Base-by-base conservation (phyloP, 1,284 basidiomycete genomes). In the Cutaneotrichosporon sp. region DNA sequence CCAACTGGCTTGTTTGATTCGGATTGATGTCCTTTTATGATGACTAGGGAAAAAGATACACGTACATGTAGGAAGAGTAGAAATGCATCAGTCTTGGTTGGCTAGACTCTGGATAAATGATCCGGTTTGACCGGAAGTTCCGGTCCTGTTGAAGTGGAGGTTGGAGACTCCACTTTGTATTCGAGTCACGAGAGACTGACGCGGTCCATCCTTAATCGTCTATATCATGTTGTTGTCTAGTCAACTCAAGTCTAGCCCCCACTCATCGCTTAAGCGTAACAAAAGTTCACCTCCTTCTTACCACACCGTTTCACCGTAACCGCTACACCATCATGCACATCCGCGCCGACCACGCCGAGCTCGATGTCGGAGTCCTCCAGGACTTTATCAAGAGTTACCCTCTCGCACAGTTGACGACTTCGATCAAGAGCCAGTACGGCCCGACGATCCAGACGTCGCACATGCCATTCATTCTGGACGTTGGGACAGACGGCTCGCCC, bases 401-500 rank as follows among this genome's bases (percentile, higher is more conserved):
- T 2, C 75, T 83, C 0, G 83, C 82, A 0, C 70, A 81, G 22
- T 70, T 83, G 64, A 81, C 81, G 11, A 82, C 81, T 3, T 72
- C 80, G 3, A 78, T 82, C 68, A 67, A 73, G 2, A 73, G 74
- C 21, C 60, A 76, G 4, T 47, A 46, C 2, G 51, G 67, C 26
- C 65, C 80, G 0, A 74, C 77, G n/a, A 62, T 84, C 30, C 82
- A 83, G 63, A 76, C 78, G 26, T 76, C 77, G 10, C 82, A 84
- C 66, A 77, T 83, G 61, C 83, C 83, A 2, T 84, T 76, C 66
- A 66, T 83, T 16, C 72, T 84, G 42, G 80, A 82, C 47, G 22
- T 55, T 21, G 36, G 46, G 6, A 56, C 59, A 13, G 36, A 55
- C 21, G 61, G 51, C 8, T 22, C 57, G 4, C 60, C 65, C 0